A percentile compares a stretch with the other conserved stretches of the same genome.
Evolutionary conservation across 345 rosid species (phyloP).

Genomic region (Gossypium ekmanianum): DNA sequence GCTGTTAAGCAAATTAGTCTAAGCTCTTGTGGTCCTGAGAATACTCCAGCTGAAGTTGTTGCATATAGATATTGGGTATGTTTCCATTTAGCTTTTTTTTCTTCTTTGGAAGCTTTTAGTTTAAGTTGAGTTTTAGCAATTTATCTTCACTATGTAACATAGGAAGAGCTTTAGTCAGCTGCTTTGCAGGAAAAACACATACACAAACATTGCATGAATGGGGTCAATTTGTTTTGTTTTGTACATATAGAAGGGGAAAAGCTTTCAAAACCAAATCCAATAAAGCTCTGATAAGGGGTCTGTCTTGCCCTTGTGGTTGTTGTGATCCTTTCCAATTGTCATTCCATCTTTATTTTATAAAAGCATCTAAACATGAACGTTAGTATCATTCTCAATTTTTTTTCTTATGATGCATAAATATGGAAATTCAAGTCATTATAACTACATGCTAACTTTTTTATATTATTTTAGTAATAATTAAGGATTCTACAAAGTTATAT

Average conservation of each 20-base stretch:
- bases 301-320: not conserved
- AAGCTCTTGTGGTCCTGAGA: slow-evolving; percentile 69
- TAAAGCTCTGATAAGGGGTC: not conserved
- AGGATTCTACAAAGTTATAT: not conserved
- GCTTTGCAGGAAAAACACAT: no score
- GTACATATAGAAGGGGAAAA: not conserved
- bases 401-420: no score
- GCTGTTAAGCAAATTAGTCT: slow-evolving; percentile 92
- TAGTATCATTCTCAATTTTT: no score
- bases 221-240: no score
- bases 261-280: not conserved
- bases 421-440: no score
- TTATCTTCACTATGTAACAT: not conserved
- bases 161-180: not conserved
- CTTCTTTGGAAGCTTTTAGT: slow-evolving; percentile 9
- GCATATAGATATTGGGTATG: slow-evolving; percentile 95
- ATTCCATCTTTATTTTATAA: not conserved
- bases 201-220: no score
- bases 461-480: not conserved
- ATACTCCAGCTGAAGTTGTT: slow-evolving; percentile 85
- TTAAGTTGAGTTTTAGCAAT: not conserved
- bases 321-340: slow-evolving; percentile 10
- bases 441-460: no score
- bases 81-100: slow-evolving; percentile 15
- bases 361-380: slow-evolving; percentile 7